Conservation (phyloP, 2,329 filamentous ascomycete genomes). For the Penicillium sp. region DNA sequence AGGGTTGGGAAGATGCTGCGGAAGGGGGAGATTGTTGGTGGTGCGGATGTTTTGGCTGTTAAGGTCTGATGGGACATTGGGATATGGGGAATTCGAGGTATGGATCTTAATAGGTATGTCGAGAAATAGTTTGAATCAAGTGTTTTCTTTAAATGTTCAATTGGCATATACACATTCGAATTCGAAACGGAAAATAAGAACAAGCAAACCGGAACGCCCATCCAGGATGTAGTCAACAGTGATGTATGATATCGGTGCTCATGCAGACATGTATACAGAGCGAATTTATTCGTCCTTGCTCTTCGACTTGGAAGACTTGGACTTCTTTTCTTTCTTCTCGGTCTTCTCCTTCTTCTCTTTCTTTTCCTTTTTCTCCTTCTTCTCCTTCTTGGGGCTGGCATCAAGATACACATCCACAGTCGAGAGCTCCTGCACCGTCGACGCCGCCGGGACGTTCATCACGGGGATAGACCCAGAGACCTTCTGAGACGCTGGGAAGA, state of each 20-base stretch:
- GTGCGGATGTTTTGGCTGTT: slow-evolving; percentile 44
- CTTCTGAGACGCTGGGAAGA: slow-evolving; percentile 13
- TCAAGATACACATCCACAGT: slow-evolving; percentile 20
- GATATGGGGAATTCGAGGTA: not conserved
- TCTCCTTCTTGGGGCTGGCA: slow-evolving; percentile 13
- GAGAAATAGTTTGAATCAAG: slow-evolving; percentile 3
- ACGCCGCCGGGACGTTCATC: slow-evolving; percentile 12
- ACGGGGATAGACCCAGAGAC: slow-evolving; percentile 25
- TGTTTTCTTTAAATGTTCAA: slow-evolving; percentile 10
- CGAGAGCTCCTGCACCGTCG: slow-evolving; percentile 16
- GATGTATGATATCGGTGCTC: slow-evolving; percentile 12
- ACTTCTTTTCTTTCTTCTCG: slow-evolving; percentile 12
- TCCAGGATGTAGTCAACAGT: slow-evolving; percentile 8
- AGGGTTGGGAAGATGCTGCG: slow-evolving; percentile 74
- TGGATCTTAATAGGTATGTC: slow-evolving; percentile 15
- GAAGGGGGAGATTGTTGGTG: slow-evolving; percentile 71
- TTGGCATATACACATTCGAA: slow-evolving; percentile 21
- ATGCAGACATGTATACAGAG: slow-evolving; percentile 4
- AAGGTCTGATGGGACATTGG: slow-evolving; percentile 1
- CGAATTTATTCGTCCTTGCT: slow-evolving; percentile 6
- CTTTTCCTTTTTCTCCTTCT: slow-evolving; percentile 23
- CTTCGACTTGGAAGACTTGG: slow-evolving; percentile 15
- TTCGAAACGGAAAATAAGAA: slow-evolving; percentile 17
- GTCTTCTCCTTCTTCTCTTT: slow-evolving; percentile 27
- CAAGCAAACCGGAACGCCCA: slow-evolving; percentile 12